phyloP scores from a whole-genome alignment of 805 yeast species.

The Hanseniaspora lindneri region DNA sequence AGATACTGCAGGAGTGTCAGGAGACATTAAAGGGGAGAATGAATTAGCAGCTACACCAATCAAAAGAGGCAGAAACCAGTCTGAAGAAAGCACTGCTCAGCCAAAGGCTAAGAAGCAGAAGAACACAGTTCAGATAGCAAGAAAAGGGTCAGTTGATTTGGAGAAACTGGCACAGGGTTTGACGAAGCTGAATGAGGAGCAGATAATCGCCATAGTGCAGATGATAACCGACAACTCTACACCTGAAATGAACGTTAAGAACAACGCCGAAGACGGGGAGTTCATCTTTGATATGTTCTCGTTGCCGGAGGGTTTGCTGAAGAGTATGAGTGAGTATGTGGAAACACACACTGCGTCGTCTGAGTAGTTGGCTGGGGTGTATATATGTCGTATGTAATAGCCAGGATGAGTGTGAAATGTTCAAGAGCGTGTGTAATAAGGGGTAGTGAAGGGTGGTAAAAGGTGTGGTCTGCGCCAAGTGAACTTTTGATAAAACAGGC shows the following conservation, averaged over 20 bases:
- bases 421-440: too few relatives aligned
- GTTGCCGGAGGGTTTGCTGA: slow-evolving; percentile 77
- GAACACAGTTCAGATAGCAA: slow-evolving; percentile 29
- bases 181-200: slow-evolving; percentile 82
- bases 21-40: slow-evolving; percentile 23
- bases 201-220: slow-evolving; percentile 85
- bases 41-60: slow-evolving; percentile 23
- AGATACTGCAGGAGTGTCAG: slow-evolving; percentile 17
- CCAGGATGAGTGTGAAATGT: too few relatives aligned
- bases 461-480: too few relatives aligned
- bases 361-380: too few relatives aligned
- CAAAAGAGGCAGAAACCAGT: slow-evolving; percentile 26
- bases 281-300: slow-evolving; percentile 92
- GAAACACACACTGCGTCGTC: slow-evolving; percentile 42
- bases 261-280: slow-evolving; percentile 93
- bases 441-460: too few relatives aligned
- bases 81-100: slow-evolving; percentile 9
- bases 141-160: slow-evolving; percentile 69
- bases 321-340: slow-evolving; percentile 90
- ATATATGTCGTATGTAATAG: too few relatives aligned
- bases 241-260: slow-evolving; percentile 87
- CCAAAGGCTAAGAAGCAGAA: slow-evolving; percentile 24
- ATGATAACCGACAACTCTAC: slow-evolving; percentile 95
- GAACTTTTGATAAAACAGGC: too few relatives aligned
- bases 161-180: slow-evolving; percentile 84